These are phyloP conservation scores for Boechera stricta DNA, from an alignment of 345 rosid species.

Conservation along the genomic window DNA sequence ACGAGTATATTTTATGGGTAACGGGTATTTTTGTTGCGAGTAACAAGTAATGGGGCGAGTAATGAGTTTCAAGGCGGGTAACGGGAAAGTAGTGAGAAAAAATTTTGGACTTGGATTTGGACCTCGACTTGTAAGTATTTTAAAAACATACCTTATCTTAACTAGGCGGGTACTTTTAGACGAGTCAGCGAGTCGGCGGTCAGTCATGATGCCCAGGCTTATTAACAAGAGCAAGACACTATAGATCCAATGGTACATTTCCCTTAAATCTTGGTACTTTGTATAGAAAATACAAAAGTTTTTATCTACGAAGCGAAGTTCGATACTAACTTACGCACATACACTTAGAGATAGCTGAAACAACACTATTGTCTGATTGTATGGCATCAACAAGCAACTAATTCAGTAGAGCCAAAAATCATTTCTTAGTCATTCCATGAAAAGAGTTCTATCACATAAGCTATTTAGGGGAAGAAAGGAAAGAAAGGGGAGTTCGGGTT, in stretches of 20 bases:
- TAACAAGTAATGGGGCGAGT: too few species aligned
- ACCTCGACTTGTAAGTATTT: too few species aligned
- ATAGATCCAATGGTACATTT: not conserved
- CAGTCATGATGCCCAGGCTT: too few species aligned
- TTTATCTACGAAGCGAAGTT: not conserved
- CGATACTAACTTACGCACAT: not conserved
- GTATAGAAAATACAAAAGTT: not conserved
- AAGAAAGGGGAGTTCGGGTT: too few species aligned
- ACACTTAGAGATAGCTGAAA: not conserved
- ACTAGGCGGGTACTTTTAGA: too few species aligned
- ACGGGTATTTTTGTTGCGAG: too few species aligned
- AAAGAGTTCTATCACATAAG: not conserved
- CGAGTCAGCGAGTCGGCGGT: too few species aligned
- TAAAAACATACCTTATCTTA: too few species aligned
- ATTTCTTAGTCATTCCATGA: slow-evolving; percentile 7
- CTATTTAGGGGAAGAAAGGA: not conserved
- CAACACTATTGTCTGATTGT: not conserved
- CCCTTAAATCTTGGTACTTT: not conserved
- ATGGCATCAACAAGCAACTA: not conserved
- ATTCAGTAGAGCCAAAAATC: not conserved
- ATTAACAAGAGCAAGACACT: slow-evolving; percentile 21
- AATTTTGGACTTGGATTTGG: too few species aligned
- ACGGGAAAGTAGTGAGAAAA: too few species aligned
- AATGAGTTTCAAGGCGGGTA: too few species aligned
- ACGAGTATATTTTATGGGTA: too few species aligned